Percentiles rank a stretch among this genome's conserved stretches.
Evolutionary conservation across 1,284 basidiomycete genomes (phyloP).

Genomic region (Heterobasidion occidentale): DNA sequence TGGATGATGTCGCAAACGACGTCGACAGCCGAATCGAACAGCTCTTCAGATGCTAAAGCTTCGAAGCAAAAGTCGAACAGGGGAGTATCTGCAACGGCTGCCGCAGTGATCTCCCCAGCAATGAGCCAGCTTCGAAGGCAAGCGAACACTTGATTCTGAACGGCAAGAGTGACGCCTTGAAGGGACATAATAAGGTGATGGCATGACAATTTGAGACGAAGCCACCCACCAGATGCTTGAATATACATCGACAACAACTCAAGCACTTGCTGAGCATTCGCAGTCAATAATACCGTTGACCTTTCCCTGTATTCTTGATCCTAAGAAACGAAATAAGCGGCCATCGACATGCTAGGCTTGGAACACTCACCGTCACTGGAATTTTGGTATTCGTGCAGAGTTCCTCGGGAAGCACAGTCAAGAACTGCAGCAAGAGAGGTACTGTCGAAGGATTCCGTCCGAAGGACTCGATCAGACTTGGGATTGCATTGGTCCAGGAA

Average conservation of each 20-base stretch:
- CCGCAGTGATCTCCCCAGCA: conserved; percentile 76
- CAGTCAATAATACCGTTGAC: conserved; percentile 59
- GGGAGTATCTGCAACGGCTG: conserved; percentile 67
- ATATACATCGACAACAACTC: conserved; percentile 86
- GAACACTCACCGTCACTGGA: conserved; percentile 69
- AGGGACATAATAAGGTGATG: background rate
- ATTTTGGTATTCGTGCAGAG: conserved; percentile 81
- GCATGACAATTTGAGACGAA: conserved; percentile 1
- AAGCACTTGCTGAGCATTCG: conserved; percentile 69
- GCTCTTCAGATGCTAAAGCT: conserved; percentile 74
- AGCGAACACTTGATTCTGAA: conserved; percentile 85
- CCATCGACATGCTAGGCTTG: background rate
- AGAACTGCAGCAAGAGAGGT: conserved; percentile 80
- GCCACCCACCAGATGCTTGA: conserved; percentile 70
- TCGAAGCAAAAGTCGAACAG: conserved; percentile 84
- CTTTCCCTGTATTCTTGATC: conserved; percentile 76
- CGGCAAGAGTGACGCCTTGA: conserved; percentile 72
- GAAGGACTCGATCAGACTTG: conserved; percentile 79
- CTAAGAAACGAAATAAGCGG: conserved; percentile 27
- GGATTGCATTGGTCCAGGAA: conserved; percentile 81
- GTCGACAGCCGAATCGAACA: conserved; percentile 92
- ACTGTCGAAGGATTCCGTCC: conserved; percentile 83
- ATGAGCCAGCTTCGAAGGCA: conserved; percentile 86
- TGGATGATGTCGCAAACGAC: conserved; percentile 93
- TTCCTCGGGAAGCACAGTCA: conserved; percentile 92